These are phyloP conservation scores for Malbranchea zuffiana DNA, from an alignment of 2,329 filamentous ascomycete genomes.

Conservation along the genomic window DNA sequence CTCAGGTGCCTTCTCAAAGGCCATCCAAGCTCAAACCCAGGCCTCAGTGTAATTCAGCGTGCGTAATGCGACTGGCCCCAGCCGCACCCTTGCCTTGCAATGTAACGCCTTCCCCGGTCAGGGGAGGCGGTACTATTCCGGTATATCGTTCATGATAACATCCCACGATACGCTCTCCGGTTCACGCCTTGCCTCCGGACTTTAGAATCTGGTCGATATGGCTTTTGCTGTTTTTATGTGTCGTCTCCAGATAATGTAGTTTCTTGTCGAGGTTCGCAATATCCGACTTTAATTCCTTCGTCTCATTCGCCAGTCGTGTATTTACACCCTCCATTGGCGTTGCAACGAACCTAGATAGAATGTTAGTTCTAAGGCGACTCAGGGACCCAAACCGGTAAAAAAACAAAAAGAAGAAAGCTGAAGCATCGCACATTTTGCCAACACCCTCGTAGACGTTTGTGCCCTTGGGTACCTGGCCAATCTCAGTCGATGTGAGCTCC, in stretches of 20 bases:
- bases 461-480: constrained; percentile 60
- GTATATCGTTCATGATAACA: too few species aligned
- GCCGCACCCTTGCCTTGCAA: too few species aligned
- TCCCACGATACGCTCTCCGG: too few species aligned
- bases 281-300: constrained; percentile 63
- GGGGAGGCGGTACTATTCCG: too few species aligned
- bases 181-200: constrained; percentile 34
- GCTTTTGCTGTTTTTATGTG: constrained; percentile 83
- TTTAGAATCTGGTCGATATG: constrained; percentile 83
- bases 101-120: too few species aligned
- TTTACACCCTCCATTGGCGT: constrained; percentile 63
- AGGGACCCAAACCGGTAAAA: too few species aligned
- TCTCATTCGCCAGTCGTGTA: constrained; percentile 63
- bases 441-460: constrained; percentile 88
- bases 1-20: too few species aligned
- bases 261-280: constrained; percentile 76
- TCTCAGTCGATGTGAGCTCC: constrained; percentile 74
- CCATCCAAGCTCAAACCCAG: too few species aligned
- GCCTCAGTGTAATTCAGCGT: too few species aligned
- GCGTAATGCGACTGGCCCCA: too few species aligned
- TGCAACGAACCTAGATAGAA: constrained; percentile 66
- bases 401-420: constrained; percentile 3
- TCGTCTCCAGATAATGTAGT: constrained; percentile 85
- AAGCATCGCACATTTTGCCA: constrained; percentile 71
- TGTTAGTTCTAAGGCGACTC: not conserved